These are phyloP conservation scores for Penicillium macrosclerotiorum DNA, from an alignment of 495 filamentous ascomycete species.

Conservation along the genomic window DNA sequence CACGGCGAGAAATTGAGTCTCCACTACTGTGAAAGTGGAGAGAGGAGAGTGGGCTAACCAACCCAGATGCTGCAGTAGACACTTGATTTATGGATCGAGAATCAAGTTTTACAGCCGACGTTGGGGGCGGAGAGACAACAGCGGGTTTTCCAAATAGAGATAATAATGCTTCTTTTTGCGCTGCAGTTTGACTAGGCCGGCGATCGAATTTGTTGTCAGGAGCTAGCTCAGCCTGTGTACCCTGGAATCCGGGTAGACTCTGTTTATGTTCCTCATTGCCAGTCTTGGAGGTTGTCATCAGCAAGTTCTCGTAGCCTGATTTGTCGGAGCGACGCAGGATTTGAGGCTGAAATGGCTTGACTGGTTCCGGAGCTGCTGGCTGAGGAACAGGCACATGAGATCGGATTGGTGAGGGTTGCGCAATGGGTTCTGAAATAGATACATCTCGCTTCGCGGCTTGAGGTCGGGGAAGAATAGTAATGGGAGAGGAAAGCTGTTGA, in stretches of 20 bases:
- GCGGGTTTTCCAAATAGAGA: conserved; percentile 67
- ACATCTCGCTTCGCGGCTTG: conserved; percentile 35
- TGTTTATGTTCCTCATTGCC: conserved; percentile 13
- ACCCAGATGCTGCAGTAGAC: conserved; percentile 26
- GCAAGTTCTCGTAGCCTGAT: conserved; percentile 22
- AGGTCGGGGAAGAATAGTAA: conserved; percentile 46
- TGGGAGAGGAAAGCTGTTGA: conserved; percentile 34
- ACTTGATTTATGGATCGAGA: conserved; percentile 18
- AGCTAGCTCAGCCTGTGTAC: conserved; percentile 2
- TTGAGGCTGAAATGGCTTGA: conserved; percentile 57
- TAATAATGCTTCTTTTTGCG: conserved; percentile 67
- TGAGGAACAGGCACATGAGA: conserved; percentile 6
- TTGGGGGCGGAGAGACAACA: conserved; percentile 21
- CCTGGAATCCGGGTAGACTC: conserved; percentile 8
- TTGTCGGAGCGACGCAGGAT: conserved; percentile 56
- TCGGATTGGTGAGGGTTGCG: conserved; percentile 15
- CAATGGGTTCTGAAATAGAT: conserved; percentile 13
- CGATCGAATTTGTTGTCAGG: conserved; percentile 31
- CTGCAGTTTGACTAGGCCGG: conserved; percentile 46
- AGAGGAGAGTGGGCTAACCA: conserved; percentile 50
- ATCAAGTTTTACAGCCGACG: conserved; percentile 22
- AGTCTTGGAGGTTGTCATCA: conserved; percentile 9
- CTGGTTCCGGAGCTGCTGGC: conserved; percentile 25
- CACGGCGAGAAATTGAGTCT: conserved; percentile 40
- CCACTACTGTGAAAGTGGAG: conserved; percentile 32